phyloP scores from a whole-genome alignment of 805 yeast species.

The Ogataea paradorogensis region DNA sequence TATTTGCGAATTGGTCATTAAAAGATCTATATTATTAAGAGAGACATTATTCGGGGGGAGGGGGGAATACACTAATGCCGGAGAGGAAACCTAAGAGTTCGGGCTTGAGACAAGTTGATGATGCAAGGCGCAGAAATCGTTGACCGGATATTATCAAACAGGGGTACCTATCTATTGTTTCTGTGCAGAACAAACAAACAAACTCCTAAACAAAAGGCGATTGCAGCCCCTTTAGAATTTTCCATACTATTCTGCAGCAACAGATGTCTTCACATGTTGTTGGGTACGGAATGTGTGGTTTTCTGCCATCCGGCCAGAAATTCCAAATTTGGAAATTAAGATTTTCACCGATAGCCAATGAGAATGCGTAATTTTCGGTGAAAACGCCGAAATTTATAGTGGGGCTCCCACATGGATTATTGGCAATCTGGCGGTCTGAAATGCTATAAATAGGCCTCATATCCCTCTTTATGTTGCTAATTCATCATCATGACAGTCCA shows the following conservation, averaged over 20 bases:
- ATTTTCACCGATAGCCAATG: constrained; percentile 14
- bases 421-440: constrained; percentile 1
- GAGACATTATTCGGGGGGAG: too few relatives aligned
- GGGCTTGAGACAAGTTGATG: too few relatives aligned
- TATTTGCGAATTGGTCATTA: too few relatives aligned
- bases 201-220: background rate
- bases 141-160: too few relatives aligned
- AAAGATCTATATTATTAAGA: too few relatives aligned
- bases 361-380: constrained; percentile 10
- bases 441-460: constrained; percentile 8
- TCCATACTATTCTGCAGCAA: background rate
- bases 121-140: too few relatives aligned
- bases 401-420: background rate
- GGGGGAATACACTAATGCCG: too few relatives aligned
- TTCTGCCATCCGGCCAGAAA: constrained; percentile 5
- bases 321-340: constrained; percentile 9
- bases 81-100: too few relatives aligned
- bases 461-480: background rate
- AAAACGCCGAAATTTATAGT: constrained; percentile 9
- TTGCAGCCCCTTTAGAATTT: background rate
- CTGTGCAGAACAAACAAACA: background rate
- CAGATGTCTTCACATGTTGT: constrained; percentile 5
- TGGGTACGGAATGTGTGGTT: constrained; percentile 3
- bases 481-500: constrained; percentile 29
- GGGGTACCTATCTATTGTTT: background rate